Evolutionary conservation across 495 filamentous ascomycete genomes (phyloP), one percentile per base, ranked within the genome.

Genomic region (Hyaloscypha variabilis): DNA sequence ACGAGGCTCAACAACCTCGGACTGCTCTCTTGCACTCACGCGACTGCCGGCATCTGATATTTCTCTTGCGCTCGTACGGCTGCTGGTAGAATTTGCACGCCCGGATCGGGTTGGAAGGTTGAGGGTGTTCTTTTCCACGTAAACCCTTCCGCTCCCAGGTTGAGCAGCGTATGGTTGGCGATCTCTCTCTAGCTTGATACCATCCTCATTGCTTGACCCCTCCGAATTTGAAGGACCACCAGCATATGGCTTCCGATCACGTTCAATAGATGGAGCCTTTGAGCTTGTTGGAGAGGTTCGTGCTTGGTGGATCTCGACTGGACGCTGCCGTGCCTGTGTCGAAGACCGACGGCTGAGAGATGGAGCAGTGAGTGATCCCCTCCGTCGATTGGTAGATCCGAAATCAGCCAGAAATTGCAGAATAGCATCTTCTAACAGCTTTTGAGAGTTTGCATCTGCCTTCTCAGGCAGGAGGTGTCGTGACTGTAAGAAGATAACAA

Each of bases 381-480:
- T 72, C 5, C 65, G 61, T 31, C 52, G 60, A 11, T 28, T 34
- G 21, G 67, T 60, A 21, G 62, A 60, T 50, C 66, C 71, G 26
- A 71, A 39, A 49, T 71, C 49, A 19, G 69, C 64, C n/a, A 73
- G 36, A 26, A 73, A 73, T 29, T 68, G 57, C 2, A 46, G 4
- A 13, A 73, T 68, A 14, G 69, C 67, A 24, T 62, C 58, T 21
- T 71, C 69, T 8, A 73, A 29, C 11, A 67, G 19, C 39, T 63
- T 55, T 57, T 54, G 62, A 6, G 61, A 67, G 11, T 66, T 65
- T 14, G 34, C 26, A 36, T 73, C 69, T 57, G 67, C 64, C 42
- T 31, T 69, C 6, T 54, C 58, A 5, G 92, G 92, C 58, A 96
- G 87, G 6, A 95, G 78, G 26, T 87, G 82, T 39, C 92, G 84